Base-by-base conservation (phyloP, 2,329 filamentous ascomycete genomes). In the Triangularia verruculosa region DNA sequence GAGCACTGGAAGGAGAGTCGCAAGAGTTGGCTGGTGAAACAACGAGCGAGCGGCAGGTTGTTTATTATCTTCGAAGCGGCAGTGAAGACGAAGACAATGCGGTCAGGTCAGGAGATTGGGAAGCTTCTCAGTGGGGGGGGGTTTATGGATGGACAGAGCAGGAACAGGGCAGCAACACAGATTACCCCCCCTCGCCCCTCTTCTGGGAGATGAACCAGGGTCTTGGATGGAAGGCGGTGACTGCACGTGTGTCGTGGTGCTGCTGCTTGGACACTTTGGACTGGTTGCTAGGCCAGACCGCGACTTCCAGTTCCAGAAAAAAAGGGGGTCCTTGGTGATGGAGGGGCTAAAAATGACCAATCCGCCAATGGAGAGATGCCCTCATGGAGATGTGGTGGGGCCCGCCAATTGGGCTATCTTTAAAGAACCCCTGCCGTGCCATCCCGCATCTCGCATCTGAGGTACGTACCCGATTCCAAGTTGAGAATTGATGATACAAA, bases 311-410 rank as follows among this genome's bases (percentile, higher is more conserved):
- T 56, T 63, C 66, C 62, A 59, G 64, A 66, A 66, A 67, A 67
- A 66, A 63, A 65, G 63, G 67, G 56, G 56, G 59, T 39, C 58
- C 47, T 51, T n/a, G n/a, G n/a, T n/a, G 47, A 70, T 69, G 64
- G 68, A 67, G 67, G 67, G 67, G 68, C 61, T 67, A 66, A 67
- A 64, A 69, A 69, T 70, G 64, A 67, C 64, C 54, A 59, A 64
- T 51, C 62, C 63, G 62, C 28, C 52, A 57, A 60, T 43, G 57
- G 63, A 51, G 34, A 15, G 13, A 39, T 39, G 4, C 34, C 34
- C 15, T 39, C 13, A 39, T 39, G 57, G 63, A 61, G 57, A 28
- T 62, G 61, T 22, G 24, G 65, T 66, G 68, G 67, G 60, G 39
- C 61, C 51, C n/a, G 54, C n/a, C 60, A 62, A 61, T 61, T 57